A percentile compares a stretch with the other conserved stretches of the same genome.
Evolutionary conservation across 306 rosid genomes (phyloP).

Genomic region (Prunus kanzakura): DNA sequence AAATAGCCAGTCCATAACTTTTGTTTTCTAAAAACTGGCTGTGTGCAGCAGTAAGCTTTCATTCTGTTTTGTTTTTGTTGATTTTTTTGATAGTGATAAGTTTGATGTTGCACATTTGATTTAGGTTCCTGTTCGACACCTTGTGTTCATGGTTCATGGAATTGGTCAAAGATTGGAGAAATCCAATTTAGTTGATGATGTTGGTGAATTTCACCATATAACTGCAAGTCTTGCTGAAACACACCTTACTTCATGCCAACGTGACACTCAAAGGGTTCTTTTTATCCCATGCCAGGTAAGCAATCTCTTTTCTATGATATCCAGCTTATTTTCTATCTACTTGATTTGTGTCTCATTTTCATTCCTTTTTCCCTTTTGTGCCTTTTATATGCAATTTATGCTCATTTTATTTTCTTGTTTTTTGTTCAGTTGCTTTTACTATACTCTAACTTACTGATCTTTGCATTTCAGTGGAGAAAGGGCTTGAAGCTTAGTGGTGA

Average conservation of each 20-base stretch:
- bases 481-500: conserved; percentile 97
- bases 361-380: not conserved
- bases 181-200: conserved; percentile 97
- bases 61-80: not conserved
- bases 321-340: conserved; percentile 3
- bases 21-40: not conserved
- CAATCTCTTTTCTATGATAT: not conserved
- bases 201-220: conserved; percentile 68
- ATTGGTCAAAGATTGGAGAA: conserved; percentile 99
- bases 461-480: conserved; percentile 85
- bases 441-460: conserved; percentile 5
- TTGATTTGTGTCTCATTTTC: not conserved
- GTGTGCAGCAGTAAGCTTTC: not conserved
- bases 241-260: conserved; percentile 81
- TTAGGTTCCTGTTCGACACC: conserved; percentile 94
- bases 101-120: conserved; percentile 7
- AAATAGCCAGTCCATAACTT: not conserved
- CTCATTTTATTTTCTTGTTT: conserved; percentile 8
- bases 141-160: conserved; percentile 99
- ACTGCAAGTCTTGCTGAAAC: conserved; percentile 83
- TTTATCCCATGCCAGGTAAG: conserved; percentile 95
- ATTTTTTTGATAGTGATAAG: not conserved
- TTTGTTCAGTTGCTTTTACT: not conserved
- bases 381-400: not conserved
- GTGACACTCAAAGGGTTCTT: conserved; percentile 81